Conservation (phyloP, 331 rosid genomes). For the Rosa hybrid region DNA sequence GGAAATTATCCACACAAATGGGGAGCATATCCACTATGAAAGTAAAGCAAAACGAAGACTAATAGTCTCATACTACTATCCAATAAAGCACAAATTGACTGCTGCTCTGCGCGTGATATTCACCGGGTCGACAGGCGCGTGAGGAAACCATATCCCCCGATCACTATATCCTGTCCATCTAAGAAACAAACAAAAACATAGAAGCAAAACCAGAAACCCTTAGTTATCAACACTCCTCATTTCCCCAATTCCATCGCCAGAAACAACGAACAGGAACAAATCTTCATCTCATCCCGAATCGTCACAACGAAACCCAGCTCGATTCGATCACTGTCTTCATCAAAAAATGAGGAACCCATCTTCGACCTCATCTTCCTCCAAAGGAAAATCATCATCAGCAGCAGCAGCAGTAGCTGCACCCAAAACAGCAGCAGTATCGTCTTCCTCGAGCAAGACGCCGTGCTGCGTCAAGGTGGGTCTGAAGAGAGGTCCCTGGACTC, state of each 20-base stretch:
- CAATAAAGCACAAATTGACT: background rate
- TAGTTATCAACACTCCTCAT: background rate
- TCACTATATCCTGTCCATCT: background rate
- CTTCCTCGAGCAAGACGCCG: constrained; percentile 35
- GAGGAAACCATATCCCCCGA: background rate
- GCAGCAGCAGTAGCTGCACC: background rate
- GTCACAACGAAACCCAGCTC: background rate
- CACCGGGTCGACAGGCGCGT: background rate
- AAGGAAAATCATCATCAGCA: background rate
- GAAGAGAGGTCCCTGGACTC: constrained; percentile 89
- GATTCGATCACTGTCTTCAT: background rate
- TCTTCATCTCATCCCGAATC: background rate
- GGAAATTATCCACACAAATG: background rate
- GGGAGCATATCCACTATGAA: background rate
- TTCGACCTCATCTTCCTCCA: background rate
- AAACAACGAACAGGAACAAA: background rate
- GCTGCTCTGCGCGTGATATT: background rate
- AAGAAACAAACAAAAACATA: background rate
- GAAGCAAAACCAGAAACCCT: constrained; percentile 1
- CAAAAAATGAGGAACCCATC: constrained; percentile 23
- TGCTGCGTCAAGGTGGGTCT: constrained; percentile 68
- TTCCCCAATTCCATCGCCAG: background rate
- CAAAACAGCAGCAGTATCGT: background rate
- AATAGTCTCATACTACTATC: background rate
- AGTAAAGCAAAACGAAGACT: background rate